phyloP scores from a whole-genome alignment of 2,329 filamentous ascomycete genomes.

The Verruconis gallopava region DNA sequence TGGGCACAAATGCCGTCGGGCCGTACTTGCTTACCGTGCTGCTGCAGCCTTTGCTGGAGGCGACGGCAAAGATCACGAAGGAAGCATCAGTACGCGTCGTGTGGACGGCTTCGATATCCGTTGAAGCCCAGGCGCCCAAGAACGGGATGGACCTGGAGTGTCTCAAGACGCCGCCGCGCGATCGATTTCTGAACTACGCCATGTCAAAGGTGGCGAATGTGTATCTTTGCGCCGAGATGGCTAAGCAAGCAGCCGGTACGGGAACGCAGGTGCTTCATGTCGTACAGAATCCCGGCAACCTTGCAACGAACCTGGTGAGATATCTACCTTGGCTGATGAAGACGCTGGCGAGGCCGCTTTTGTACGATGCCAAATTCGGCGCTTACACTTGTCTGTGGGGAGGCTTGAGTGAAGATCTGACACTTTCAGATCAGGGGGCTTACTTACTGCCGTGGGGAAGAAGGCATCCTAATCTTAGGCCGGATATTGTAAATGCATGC shows the following conservation, averaged over 20 bases:
- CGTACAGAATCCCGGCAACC: conserved; percentile 16
- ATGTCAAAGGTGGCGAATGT: conserved; percentile 15
- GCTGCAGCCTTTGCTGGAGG: conserved; percentile 22
- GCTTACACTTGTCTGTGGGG: conserved; percentile 17
- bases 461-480: conserved; percentile 12
- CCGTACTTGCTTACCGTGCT: conserved; percentile 28
- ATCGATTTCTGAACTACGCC: conserved; percentile 13
- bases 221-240: conserved; percentile 14
- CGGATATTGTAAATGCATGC: conserved; percentile 15
- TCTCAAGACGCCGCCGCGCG: conserved; percentile 10
- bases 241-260: conserved; percentile 6
- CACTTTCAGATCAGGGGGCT: conserved; percentile 10
- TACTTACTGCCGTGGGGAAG: conserved; percentile 18
- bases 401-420: conserved; percentile 6
- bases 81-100: conserved; percentile 23
- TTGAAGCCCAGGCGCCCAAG: conserved; percentile 11
- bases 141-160: conserved; percentile 13
- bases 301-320: conserved; percentile 12
- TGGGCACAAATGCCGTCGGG: conserved; percentile 29
- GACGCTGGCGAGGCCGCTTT: conserved; percentile 10
- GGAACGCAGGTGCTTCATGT: conserved; percentile 13
- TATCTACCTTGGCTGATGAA: conserved; percentile 10
- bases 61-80: conserved; percentile 17
- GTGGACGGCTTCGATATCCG: conserved; percentile 19
- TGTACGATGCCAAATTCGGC: conserved; percentile 13